Evolutionary conservation across 164 flowering plant species (phyloP).

Genomic region (Vitis rotundifolia): DNA sequence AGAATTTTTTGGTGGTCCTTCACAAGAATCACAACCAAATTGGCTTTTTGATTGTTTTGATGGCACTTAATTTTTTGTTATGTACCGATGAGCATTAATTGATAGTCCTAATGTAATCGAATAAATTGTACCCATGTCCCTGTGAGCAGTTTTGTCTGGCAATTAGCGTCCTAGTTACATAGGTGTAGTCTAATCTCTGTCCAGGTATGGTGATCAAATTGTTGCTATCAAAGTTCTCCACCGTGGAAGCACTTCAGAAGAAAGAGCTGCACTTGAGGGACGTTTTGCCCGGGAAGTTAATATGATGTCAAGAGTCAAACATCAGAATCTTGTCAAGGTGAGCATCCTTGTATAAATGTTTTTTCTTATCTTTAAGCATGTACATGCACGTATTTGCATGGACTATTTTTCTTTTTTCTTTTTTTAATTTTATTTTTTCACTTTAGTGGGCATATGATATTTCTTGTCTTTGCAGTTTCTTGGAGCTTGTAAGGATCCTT

Average conservation of each 20-base stretch:
- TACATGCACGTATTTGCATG: too few species aligned
- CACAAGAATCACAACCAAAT: too few species aligned
- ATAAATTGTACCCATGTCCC: not conserved
- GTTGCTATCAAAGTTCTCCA: conserved; percentile 88
- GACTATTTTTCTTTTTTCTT: not conserved
- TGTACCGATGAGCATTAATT: too few species aligned
- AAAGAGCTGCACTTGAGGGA: conserved; percentile 59
- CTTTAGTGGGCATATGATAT: not conserved
- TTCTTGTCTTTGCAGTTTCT: conserved; percentile 61
- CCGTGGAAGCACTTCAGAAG: conserved; percentile 70
- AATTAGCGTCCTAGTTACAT: conserved; percentile 11
- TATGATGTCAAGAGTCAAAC: conserved; percentile 93
- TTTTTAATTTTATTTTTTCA: not conserved
- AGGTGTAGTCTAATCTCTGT: conserved; percentile 15
- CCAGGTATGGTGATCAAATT: conserved; percentile 70
- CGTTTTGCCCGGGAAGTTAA: conserved; percentile 89
- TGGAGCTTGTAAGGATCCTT: conserved; percentile 93
- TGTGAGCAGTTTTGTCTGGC: not conserved
- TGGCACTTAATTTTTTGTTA: too few species aligned
- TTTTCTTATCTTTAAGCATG: not conserved
- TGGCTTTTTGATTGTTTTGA: too few species aligned
- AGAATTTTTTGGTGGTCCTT: too few species aligned
- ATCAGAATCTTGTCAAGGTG: conserved; percentile 89
- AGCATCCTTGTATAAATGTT: not conserved
- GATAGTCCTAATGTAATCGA: not conserved